Base-by-base conservation (phyloP, 176 grass and related monocot genomes). In the Tillandsia fasciculata region DNA sequence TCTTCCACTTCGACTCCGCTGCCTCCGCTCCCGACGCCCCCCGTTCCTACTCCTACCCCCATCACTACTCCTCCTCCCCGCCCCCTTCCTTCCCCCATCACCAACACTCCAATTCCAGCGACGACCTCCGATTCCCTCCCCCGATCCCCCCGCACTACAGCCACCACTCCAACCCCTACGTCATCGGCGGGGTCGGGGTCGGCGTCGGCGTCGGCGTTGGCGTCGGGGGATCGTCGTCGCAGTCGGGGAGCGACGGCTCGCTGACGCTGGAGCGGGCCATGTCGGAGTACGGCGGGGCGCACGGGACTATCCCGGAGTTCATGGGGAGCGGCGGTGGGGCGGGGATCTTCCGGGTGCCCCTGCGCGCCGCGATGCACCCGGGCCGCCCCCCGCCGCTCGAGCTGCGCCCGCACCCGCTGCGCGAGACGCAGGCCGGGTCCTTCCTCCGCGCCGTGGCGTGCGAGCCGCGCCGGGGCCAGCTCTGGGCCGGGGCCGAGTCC, bases 381-480 rank as follows among this genome's bases (percentile, higher is more conserved):
- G 72, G 49, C 56, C 88, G 88, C 12, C 92, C 86, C 53, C 81
- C 92, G 10, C 70, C 85, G 47, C 68, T 96, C 78, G 86, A 96
- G 82, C 50, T 96, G 13, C 81, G 88, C 1, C 92, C 88, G 0
- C 86, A 96, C 68, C 92, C 88, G 18, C 84, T 92, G 33, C 81
- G 92, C 10, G 92, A 96, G 74, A 96, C 88, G 73, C 92, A 96
- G 77, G 92, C 74, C 1, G 92, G 92, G 0, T 91, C 86, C 0
- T 96, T 96, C 71, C 86, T 96, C 64, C 65, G 92, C 54, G 77
- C 81, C 18, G 83, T 96, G 48, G 81, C 72, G 42, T 54, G 69
- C 26, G 87, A 83, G 20, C 85, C 82, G 17, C 49, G 74, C 28
- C 58, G 66, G 10, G 33, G 82, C 23, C 86, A 87, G 79, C 83